Evolutionary conservation across 2,329 filamentous ascomycete genomes (phyloP), one percentile per base, ranked within the genome.

Genomic region (Beauveria asiatica): DNA sequence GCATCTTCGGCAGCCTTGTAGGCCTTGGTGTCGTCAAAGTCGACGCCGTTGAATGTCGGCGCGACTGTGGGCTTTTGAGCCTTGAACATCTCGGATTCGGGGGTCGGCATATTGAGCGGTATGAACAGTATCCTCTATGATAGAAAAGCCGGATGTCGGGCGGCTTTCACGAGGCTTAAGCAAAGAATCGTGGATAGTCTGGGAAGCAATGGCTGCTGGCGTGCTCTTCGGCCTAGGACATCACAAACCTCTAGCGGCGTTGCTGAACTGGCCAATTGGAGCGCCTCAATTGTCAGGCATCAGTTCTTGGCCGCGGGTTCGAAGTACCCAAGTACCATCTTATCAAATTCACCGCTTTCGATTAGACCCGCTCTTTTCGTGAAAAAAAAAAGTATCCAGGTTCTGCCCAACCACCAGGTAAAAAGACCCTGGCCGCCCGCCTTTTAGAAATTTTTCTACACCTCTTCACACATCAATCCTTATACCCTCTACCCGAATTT

Each of bases 1-100:
- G 89, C 83, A 73, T 94, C 90, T 73, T 93, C 89, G 58, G 90
- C 90, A 63, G 86, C 85, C 80, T 93, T 94, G 72, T 94, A 80
- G 67, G 85, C 84, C 72, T 84, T 84, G 73, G 86, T 91, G 78
- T 94, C 88, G 66, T 92, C 87, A 78, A 88, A 94, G 78, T 93
- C 87, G 71, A 94, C 90, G 66, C 90, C 90, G 69, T 92, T 89
- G 74, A 94, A 94, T 62, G 88, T 92, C 41, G 90, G 87, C 64
- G 89, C 81, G 61, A 94, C 90, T 64, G 82, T 85, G 63, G 90
- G 90, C 81, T 94, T 94, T 77, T 89, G 88, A 67, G 87, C 88
- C 76, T 91, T 84, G 80, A 93, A 94, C 71, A 84, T 81, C 68
- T 82, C 85, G 70, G 90, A 93, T 75, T 94, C 89, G 74, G 90